These are phyloP conservation scores for Clarkia xantiana DNA, from an alignment of 345 rosid genomes.

Conservation along the genomic window DNA sequence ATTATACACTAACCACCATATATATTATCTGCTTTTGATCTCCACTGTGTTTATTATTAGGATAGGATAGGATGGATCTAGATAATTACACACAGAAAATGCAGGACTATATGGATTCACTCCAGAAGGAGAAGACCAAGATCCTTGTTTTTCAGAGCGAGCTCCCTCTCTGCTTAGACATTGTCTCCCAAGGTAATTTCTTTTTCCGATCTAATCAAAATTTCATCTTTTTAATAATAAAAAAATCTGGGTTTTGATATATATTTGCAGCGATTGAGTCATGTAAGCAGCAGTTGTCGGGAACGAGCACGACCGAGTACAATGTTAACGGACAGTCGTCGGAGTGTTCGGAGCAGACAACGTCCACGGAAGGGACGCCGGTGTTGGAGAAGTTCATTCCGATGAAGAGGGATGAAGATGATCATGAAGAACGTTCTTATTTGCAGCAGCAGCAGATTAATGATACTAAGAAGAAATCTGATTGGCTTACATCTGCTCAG, in stretches of 20 bases:
- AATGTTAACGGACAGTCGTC: slow-evolving; percentile 45
- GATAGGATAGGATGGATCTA: slow-evolving; percentile 21
- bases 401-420: slow-evolving; percentile 27
- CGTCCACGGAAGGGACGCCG: slow-evolving; percentile 46
- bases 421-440: slow-evolving; percentile 5
- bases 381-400: slow-evolving; percentile 78
- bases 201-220: not conserved
- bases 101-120: slow-evolving; percentile 49
- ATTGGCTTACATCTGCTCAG: slow-evolving; percentile 98
- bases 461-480: slow-evolving; percentile 44
- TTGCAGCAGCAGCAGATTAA: too few species aligned
- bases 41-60: not conserved
- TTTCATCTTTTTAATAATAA: not conserved
- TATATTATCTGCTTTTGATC: not conserved
- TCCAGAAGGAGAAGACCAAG: slow-evolving; percentile 81
- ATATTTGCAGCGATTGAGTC: slow-evolving; percentile 73
- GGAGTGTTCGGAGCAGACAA: slow-evolving; percentile 68
- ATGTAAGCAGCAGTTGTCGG: slow-evolving; percentile 60
- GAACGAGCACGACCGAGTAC: slow-evolving; percentile 30
- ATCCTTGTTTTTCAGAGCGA: slow-evolving; percentile 86
- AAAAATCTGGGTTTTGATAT: not conserved
- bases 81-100: slow-evolving; percentile 34
- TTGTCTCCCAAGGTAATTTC: slow-evolving; percentile 64
- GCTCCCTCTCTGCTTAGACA: slow-evolving; percentile 86
- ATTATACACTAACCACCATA: not conserved